Conservation (phyloP, 2,329 filamentous ascomycete genomes). For the Beauveria brongniartii region DNA sequence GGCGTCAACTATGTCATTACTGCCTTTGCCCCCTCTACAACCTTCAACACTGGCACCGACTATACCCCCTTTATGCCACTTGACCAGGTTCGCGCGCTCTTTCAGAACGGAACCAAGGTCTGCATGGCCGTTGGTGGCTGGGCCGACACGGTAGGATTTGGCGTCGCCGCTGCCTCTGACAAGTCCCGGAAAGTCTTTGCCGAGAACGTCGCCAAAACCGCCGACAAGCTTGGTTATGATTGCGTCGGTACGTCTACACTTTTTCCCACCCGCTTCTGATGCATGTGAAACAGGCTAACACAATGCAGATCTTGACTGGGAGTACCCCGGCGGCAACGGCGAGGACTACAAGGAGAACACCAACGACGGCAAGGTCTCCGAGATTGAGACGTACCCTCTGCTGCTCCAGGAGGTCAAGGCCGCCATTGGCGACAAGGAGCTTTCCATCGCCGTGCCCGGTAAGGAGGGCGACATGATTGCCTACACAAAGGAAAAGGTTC, state of each 20-base stretch:
- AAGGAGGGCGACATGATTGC: conserved; percentile 58
- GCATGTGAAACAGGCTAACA: conserved; percentile 3
- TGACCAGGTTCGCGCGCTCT: conserved; percentile 41
- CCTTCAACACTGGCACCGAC: conserved; percentile 36
- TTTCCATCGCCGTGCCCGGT: conserved; percentile 62
- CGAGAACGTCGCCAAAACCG: conserved; percentile 45
- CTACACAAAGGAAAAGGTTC: conserved; percentile 49
- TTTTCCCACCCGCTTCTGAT: background rate
- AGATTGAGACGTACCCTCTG: conserved; percentile 54
- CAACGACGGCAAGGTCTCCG: conserved; percentile 49
- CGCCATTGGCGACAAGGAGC: conserved; percentile 50
- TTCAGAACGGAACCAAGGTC: conserved; percentile 45
- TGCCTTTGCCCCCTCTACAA: conserved; percentile 42
- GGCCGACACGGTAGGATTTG: conserved; percentile 53
- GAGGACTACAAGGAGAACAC: conserved; percentile 57
- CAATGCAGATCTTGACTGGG: conserved; percentile 58
- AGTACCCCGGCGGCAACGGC: conserved; percentile 55
- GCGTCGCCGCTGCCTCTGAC: conserved; percentile 37
- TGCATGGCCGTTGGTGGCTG: conserved; percentile 60
- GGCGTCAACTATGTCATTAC: conserved; percentile 48
- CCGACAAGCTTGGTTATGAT: conserved; percentile 49
- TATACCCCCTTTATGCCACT: conserved; percentile 48
- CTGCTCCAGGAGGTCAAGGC: conserved; percentile 50
- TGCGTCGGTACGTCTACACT: conserved; percentile 38
- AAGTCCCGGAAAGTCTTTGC: conserved; percentile 44